Percentiles rank a stretch among this genome's conserved stretches.
phyloP scores from a whole-genome alignment of 352 stramenopile species.

The Phytopythium boreale region DNA sequence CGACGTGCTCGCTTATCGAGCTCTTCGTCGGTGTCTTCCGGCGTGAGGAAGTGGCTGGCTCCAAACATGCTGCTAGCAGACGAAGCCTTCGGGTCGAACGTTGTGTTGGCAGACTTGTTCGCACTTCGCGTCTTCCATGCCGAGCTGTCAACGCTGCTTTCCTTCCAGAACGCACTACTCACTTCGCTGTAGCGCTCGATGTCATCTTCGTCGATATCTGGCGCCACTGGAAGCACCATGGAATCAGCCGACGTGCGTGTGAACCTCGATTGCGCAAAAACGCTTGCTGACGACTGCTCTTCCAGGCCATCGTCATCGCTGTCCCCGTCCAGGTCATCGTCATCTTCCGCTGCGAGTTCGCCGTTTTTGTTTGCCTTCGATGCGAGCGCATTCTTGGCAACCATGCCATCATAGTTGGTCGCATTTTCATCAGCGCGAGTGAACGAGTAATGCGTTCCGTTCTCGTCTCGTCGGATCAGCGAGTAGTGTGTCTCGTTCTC shows the following conservation, averaged over 20 bases:
- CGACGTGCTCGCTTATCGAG: conserved; percentile 32
- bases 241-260: conserved; percentile 41
- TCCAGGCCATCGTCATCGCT: conserved; percentile 47
- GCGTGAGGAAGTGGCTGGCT: conserved; percentile 22
- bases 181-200: conserved; percentile 21
- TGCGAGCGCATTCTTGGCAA: not conserved
- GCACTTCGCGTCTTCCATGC: conserved; percentile 18
- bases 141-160: conserved; percentile 23
- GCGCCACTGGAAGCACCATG: conserved; percentile 17
- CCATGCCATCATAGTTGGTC: conserved; percentile 5
- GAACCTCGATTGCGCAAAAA: conserved; percentile 55
- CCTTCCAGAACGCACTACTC: conserved; percentile 29
- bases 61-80: conserved; percentile 29
- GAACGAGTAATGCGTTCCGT: conserved; percentile 9
- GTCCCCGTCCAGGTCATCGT: conserved; percentile 35
- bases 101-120: conserved; percentile 23
- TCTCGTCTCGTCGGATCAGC: conserved; percentile 31
- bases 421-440: not conserved
- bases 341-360: conserved; percentile 18
- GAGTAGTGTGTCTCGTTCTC: conserved; percentile 43
- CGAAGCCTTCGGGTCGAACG: conserved; percentile 9
- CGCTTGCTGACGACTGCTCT: conserved; percentile 50
- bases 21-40: conserved; percentile 33
- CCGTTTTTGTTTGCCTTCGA: conserved; percentile 10
- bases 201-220: conserved; percentile 27